phyloP scores from a whole-genome alignment of 805 yeast species.

The Barnettozyma wickerhamii region DNA sequence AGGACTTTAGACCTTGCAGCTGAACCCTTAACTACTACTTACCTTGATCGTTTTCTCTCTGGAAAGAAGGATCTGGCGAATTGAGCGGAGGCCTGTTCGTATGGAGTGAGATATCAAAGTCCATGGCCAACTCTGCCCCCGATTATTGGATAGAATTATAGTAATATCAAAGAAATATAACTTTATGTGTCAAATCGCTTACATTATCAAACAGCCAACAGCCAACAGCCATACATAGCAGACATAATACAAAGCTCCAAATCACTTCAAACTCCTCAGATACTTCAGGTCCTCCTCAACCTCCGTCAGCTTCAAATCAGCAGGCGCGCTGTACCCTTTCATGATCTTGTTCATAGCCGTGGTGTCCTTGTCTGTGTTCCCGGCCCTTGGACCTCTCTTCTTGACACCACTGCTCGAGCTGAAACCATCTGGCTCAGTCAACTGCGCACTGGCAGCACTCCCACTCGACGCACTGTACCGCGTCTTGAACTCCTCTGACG shows the following conservation, averaged over 20 bases:
- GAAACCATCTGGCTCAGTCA: neutral
- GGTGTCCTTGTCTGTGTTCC: constrained; percentile 10
- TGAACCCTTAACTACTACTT: too few relatives aligned
- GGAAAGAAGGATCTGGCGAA: constrained; percentile 7
- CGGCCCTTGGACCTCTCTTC: constrained; percentile 7
- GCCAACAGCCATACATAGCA: too few relatives aligned
- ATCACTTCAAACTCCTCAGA: constrained; percentile 7
- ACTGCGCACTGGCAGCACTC: neutral
- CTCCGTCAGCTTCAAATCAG: constrained; percentile 23
- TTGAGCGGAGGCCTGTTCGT: constrained; percentile 12
- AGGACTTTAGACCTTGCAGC: too few relatives aligned
- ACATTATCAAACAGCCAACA: too few relatives aligned
- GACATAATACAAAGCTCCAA: too few relatives aligned
- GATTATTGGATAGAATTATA: neutral
- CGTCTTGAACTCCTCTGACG: constrained; percentile 21
- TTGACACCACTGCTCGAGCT: constrained; percentile 1
- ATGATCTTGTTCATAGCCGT: constrained; percentile 22
- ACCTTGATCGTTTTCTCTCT: neutral
- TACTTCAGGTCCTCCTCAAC: constrained; percentile 26
- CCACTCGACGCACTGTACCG: constrained; percentile 6
- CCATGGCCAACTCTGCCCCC: neutral
- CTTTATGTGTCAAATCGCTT: neutral
- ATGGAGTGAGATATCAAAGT: constrained; percentile 8
- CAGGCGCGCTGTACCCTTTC: constrained; percentile 28
- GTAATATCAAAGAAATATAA: neutral